These are phyloP conservation scores for Magnolia officinalis DNA, from an alignment of 164 flowering plant species.

Conservation along the genomic window DNA sequence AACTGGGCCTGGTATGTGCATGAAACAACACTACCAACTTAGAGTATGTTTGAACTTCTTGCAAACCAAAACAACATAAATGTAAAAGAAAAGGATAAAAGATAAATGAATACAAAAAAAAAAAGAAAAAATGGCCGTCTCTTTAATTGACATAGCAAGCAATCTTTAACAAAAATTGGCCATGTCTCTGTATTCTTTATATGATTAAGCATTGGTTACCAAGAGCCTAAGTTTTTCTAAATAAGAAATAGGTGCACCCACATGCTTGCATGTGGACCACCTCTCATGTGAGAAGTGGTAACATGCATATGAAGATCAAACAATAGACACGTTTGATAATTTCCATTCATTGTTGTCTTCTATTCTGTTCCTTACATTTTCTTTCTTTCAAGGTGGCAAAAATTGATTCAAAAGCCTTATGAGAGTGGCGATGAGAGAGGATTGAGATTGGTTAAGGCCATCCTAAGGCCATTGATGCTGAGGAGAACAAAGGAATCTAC, in stretches of 20 bases:
- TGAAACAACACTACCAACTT: neutral
- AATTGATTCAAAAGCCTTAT: constrained; percentile 64
- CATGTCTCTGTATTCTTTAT: too few relatives aligned
- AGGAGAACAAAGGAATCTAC: constrained; percentile 75
- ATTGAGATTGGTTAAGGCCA: constrained; percentile 53
- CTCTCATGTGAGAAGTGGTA: neutral
- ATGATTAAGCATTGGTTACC: too few relatives aligned
- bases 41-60: too few relatives aligned
- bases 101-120: too few relatives aligned
- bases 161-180: too few relatives aligned
- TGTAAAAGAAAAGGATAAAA: too few relatives aligned
- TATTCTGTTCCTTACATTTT: neutral
- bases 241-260: too few relatives aligned
- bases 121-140: too few relatives aligned
- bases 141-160: too few relatives aligned
- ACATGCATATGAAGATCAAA: neutral
- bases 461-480: constrained; percentile 69
- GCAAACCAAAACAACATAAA: too few relatives aligned
- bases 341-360: neutral
- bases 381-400: constrained; percentile 54
- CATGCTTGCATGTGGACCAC: too few relatives aligned
- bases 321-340: neutral
- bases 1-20: constrained; percentile 72
- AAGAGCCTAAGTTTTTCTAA: too few relatives aligned
- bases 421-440: constrained; percentile 73